Conservation (phyloP, 257 asterid genomes). For the Nicotiana paniculata region DNA sequence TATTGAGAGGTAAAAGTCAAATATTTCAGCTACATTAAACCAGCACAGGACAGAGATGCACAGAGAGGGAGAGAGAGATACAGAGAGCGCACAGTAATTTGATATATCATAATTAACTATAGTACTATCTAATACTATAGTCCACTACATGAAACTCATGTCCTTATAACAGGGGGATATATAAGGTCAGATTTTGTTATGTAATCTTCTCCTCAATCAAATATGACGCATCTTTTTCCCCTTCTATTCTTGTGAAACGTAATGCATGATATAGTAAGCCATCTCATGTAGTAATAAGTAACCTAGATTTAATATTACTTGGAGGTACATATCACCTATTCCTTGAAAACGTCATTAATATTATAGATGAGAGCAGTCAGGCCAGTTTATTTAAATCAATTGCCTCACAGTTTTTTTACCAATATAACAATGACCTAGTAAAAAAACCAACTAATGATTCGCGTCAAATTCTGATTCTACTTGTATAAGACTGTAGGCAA, state of each 20-base stretch:
- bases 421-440: neutral
- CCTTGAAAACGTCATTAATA: neutral
- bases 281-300: neutral
- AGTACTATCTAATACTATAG: neutral
- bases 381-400: neutral
- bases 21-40: slow-evolving; percentile 20
- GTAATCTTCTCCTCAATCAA: neutral
- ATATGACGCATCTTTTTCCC: neutral
- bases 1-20: slow-evolving; percentile 14
- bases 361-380: neutral
- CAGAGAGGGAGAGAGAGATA: too few relatives aligned
- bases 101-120: neutral
- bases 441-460: neutral
- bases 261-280: slow-evolving; percentile 7
- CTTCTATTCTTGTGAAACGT: neutral
- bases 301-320: slow-evolving; percentile 13
- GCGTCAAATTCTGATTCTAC: neutral
- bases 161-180: neutral
- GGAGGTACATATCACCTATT: slow-evolving; percentile 23
- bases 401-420: neutral
- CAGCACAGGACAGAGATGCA: too few relatives aligned
- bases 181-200: neutral
- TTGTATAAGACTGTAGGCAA: neutral
- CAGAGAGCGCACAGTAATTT: too few relatives aligned
- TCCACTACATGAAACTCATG: neutral